A percentile compares a stretch with the other conserved stretches of the same genome.
phyloP scores from a whole-genome alignment of 2,329 filamentous ascomycete species.

The Fusarium lateritium region DNA sequence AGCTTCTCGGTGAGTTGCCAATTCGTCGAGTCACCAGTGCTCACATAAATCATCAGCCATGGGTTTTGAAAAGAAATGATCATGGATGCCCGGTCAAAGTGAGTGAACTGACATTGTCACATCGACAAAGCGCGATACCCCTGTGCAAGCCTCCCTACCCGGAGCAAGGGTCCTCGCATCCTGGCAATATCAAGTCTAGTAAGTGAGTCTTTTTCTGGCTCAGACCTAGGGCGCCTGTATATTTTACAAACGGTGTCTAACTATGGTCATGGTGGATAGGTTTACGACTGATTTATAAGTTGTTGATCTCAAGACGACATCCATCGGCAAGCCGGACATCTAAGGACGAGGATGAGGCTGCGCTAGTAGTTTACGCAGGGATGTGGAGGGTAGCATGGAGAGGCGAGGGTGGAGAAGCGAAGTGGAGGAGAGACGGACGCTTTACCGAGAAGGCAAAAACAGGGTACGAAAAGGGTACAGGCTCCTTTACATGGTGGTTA shows the following conservation, averaged over 20 bases:
- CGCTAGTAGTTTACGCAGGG: conserved; percentile 43
- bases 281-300: not conserved
- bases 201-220: conserved; percentile 1
- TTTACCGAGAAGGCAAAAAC: conserved; percentile 39
- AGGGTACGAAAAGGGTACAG: conserved; percentile 42
- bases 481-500: conserved; percentile 18
- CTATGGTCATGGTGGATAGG: not conserved
- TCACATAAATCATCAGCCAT: conserved; percentile 39
- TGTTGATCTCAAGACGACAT: not conserved
- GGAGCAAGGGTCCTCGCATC: conserved; percentile 24
- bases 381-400: conserved; percentile 36
- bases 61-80: conserved; percentile 30
- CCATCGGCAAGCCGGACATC: conserved; percentile 11
- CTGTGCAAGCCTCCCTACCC: conserved; percentile 29
- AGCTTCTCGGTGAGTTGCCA: conserved; percentile 25
- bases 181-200: conserved; percentile 3
- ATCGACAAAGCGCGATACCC: conserved; percentile 38
- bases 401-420: conserved; percentile 35
- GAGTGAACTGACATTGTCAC: conserved; percentile 34
- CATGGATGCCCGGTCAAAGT: conserved; percentile 40
- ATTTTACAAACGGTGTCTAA: not conserved
- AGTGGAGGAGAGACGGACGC: conserved; percentile 42
- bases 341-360: conserved; percentile 41
- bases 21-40: conserved; percentile 33
- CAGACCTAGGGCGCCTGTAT: not conserved